phyloP scores from a whole-genome alignment of 495 filamentous ascomycete genomes.

The Paragyromitra xinjiangensis region DNA sequence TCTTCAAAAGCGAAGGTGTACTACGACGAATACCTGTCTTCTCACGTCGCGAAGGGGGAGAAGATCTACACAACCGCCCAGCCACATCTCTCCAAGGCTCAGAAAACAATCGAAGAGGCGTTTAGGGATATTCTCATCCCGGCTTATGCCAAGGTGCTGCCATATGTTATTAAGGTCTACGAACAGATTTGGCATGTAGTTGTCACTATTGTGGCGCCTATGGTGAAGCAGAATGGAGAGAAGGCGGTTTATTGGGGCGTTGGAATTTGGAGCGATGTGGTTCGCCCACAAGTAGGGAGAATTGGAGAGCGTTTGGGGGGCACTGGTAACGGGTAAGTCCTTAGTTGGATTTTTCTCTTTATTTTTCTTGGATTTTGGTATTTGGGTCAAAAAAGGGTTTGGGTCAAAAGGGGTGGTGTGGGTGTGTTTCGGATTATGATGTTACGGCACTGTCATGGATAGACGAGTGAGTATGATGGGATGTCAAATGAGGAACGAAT shows the following conservation, averaged over 20 bases:
- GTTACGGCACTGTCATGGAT: conserved; percentile 35
- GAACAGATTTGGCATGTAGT: conserved; percentile 71
- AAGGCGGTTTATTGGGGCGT: conserved; percentile 57
- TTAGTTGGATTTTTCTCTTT: conserved; percentile 46
- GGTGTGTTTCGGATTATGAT: conserved; percentile 31
- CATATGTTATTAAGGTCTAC: conserved; percentile 78
- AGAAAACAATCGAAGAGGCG: conserved; percentile 68
- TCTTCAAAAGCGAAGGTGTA: conserved; percentile 68
- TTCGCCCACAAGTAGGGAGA: conserved; percentile 91
- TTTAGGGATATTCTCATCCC: conserved; percentile 79
- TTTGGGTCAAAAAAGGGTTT: conserved; percentile 29
- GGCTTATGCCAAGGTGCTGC: conserved; percentile 73
- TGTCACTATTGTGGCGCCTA: conserved; percentile 75
- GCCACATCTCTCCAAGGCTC: conserved; percentile 77
- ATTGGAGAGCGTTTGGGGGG: conserved; percentile 86
- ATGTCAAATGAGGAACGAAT: conserved; percentile 42
- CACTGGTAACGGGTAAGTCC: conserved; percentile 53
- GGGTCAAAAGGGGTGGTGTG: conserved; percentile 33
- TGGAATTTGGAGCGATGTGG: conserved; percentile 60
- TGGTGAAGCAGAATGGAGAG: conserved; percentile 61
- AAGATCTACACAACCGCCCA: conserved; percentile 59
- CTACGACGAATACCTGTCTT: conserved; percentile 74
- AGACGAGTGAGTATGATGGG: conserved; percentile 27
- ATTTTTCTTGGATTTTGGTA: conserved; percentile 20
- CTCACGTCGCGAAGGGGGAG: conserved; percentile 72